Base-by-base conservation (phyloP, 768 basidiomycete genomes). In the Russula brevipes region DNA sequence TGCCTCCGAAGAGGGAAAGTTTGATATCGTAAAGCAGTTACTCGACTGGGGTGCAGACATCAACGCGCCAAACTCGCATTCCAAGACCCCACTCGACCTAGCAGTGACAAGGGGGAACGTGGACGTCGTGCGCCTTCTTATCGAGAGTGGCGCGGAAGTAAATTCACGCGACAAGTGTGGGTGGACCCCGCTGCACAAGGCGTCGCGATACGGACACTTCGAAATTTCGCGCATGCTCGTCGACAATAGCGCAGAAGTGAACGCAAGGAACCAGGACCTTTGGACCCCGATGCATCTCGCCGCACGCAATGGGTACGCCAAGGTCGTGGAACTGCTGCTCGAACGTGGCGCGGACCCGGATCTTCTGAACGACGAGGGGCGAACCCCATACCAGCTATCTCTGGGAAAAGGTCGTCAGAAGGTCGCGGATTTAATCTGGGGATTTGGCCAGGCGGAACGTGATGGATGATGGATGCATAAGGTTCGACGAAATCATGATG, bases 281-380 rank as follows among this genome's bases (percentile, higher is more conserved):
- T 52, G 55, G 55, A 52, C 61, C 16, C 50, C 61, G 33, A 12
- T 57, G 5, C 55, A 62, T 8, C 6, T 56, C 7, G 39, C 61
- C 10, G 47, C 49, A n/a, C 5, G 4, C 12, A 30, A 52, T 30
- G 61, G 61, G 17, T 17, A 50, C 16, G 30, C 33, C 14, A 30
- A 3, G 11, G 12, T 55, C 11, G 54, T 44, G 41, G 31, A 31
- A 44, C n/a, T 50, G 12, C 36, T 58, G 30, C 47, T 58, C 14
- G 57, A 31, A 31, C 38, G 11, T 7, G 47, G 57, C 0, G 47
- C 47, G 2, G 39, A 50, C 17, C 5, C 31, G 1, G 17, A 6
- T 50, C 33, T 41, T 10, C 3, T 10, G 30, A 39, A 17, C n/a
- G 5, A 41, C 12, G 47, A 50, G 1, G 47, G 47, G 11, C 30